Base-by-base conservation (phyloP, 257 asterid species). In the Parsonsia alboflavescens region DNA sequence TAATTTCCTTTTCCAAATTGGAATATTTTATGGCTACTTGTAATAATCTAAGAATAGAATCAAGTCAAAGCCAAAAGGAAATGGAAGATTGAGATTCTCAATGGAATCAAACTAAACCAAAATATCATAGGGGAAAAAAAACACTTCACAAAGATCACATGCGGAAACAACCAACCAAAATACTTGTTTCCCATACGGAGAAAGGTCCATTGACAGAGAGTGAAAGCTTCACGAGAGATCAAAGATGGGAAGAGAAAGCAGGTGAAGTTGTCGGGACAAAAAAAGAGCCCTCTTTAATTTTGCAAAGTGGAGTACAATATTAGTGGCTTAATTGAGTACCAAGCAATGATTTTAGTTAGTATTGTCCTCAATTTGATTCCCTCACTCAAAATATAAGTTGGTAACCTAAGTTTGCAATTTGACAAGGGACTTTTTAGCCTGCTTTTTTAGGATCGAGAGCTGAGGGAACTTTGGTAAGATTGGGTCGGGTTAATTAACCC, bases 101-200 rank as follows among this genome's bases (percentile, higher is more conserved):
- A 81, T 62, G 74, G 85, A 82, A 80, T 76, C 83, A 48, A 72
- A 58, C 0, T 77, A 69, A 77, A 30, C 49, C 49, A 68, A 73
- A 82, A 79, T n/a, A 79, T 76, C 87, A 88, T 79, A 82, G 74
- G 73, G 73, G n/a, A 16, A 54, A 71, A 76, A 76, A 75, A 72
- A 52, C 19, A 71, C 12, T 53, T 10, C 33, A 11, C 28, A 70
- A 1, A 81, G 57, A 22, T 83, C 89, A 85, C 88, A 82, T 75
- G 84, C 62, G 41, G 12, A 52, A 39, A 10, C 44, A 57, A 73
- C 56, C 9, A 16, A 30, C 58, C 7, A 44, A 30, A n/a, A n/a
- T n/a, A n/a, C n/a, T n/a, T n/a, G n/a, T n/a, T n/a, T n/a, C n/a
- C n/a, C n/a, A n/a, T 21, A 54, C 17, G n/a, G 10, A 26, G 61